Evolutionary conservation across 1,284 basidiomycete species (phyloP), one percentile per base, ranked within the genome.

Genomic region (Fistulinella staudtii): DNA sequence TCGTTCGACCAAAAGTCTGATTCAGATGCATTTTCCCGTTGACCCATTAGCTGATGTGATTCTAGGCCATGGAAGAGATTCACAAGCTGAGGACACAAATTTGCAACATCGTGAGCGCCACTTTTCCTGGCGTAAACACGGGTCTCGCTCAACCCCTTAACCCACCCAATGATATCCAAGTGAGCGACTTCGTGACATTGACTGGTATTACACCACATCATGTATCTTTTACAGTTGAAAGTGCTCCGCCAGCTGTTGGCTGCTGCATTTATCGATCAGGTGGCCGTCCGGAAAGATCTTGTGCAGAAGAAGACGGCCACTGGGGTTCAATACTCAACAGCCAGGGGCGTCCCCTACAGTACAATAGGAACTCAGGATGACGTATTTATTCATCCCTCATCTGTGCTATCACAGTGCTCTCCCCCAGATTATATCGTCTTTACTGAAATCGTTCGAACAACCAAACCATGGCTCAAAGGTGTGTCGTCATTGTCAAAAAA

Each of bases 21-120:
- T 27, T 9, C 30, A 28, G 38, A 21, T 5, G 13, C 4, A 20
- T 21, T 10, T 14, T 35, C n/a, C n/a, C n/a, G 41, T 17, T 41
- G 30, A 13, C 10, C 9, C 24, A 8, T 15, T 17, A 0, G n/a
- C 39, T 53, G 20, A 54, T 17, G n/a, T 35, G 29, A 13, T 27
- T 20, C 17, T 33, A 95, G 91, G 91, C 93, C 0, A 99, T 99
- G 94, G 90, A 97, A 68, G 96, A 99, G 70, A 96, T 98, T 33
- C 94, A 95, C 66, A 98, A 99, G 65, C 75, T 99, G n/a, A 82
- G 94, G 30, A 76, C 81, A 0, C 96, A 97, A 60, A 87, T 97
- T 47, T 89, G 79, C 56, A 82, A 75, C 53, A 93, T 96, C 41
- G 87, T 93, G 1, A 74, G 78, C 44, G 68, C 75, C 20, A 82